Conservation (phyloP, 1,284 basidiomycete genomes). For the Malassezia sp. region DNA sequence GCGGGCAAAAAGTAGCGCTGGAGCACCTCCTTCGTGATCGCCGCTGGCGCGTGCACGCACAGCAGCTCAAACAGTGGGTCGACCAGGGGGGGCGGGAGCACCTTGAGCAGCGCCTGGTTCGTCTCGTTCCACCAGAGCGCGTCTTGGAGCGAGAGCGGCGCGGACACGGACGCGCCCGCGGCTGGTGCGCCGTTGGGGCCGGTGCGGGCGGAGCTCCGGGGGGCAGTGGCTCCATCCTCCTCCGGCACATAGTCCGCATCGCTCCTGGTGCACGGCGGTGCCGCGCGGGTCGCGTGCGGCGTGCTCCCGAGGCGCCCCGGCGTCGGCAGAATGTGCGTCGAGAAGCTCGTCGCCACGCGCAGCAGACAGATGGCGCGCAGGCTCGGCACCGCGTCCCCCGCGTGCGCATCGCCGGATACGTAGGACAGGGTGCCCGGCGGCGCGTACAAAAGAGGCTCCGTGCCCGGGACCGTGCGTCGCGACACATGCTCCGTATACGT, state of each 20-base stretch:
- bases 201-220: background rate
- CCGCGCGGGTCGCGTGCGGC: background rate
- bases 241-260: slow-evolving; percentile 14
- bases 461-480: background rate
- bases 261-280: background rate
- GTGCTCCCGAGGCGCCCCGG: background rate
- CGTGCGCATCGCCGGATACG: background rate
- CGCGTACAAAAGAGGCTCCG: too few species aligned
- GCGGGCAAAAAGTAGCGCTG: slow-evolving; percentile 8
- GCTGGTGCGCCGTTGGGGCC: background rate
- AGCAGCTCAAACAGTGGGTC: slow-evolving; percentile 4
- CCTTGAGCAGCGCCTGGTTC: slow-evolving; percentile 9
- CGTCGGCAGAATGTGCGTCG: slow-evolving; percentile 13
- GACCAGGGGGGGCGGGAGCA: slow-evolving; percentile 1
- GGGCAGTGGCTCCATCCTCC: background rate
- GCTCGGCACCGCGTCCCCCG: background rate
- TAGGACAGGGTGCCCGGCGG: background rate
- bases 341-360: slow-evolving; percentile 7
- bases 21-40: slow-evolving; percentile 12
- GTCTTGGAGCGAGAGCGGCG: background rate
- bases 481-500: slow-evolving; percentile 14
- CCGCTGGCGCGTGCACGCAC: slow-evolving; percentile 8
- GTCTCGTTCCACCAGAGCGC: slow-evolving; percentile 2
- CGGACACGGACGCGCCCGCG: background rate
- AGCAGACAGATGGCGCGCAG: slow-evolving; percentile 1